Conservation (phyloP, 2,329 filamentous ascomycete species). For the Verticillium tricorpus region DNA sequence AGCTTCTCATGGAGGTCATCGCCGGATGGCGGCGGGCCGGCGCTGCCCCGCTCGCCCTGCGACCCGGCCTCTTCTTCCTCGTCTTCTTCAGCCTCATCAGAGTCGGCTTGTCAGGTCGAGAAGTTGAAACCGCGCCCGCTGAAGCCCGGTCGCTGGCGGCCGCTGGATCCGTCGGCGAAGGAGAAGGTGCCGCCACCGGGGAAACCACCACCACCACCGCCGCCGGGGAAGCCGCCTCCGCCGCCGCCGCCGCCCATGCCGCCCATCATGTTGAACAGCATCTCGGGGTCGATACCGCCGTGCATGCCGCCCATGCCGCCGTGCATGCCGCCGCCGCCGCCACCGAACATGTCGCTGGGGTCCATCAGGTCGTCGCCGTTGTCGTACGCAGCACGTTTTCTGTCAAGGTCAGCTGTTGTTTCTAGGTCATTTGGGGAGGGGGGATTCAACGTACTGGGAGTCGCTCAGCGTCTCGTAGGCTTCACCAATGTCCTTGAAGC, state of each 20-base stretch:
- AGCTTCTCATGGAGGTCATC: slow-evolving; percentile 20
- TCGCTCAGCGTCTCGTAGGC: slow-evolving; percentile 95
- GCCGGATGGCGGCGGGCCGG: slow-evolving; percentile 19
- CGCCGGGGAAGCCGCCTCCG: slow-evolving; percentile 39
- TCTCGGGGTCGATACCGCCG: slow-evolving; percentile 68
- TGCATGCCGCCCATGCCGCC: slow-evolving; percentile 62
- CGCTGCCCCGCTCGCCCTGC: slow-evolving; percentile 18
- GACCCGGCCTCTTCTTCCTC: slow-evolving; percentile 24
- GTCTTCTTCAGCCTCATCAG: slow-evolving; percentile 25
- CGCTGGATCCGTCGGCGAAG: slow-evolving; percentile 39
- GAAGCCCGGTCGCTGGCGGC: slow-evolving; percentile 27
- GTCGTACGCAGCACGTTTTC: slow-evolving; percentile 86
- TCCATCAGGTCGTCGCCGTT: slow-evolving; percentile 89
- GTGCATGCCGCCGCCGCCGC: slow-evolving; percentile 51
- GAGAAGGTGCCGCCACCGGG: slow-evolving; percentile 52
- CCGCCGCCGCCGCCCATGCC: slow-evolving; percentile 55
- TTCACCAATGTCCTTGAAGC: slow-evolving; percentile 97
- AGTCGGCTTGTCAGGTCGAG: slow-evolving; percentile 42
- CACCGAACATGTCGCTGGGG: slow-evolving; percentile 78
- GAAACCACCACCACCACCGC: slow-evolving; percentile 49
- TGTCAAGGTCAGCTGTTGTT: slow-evolving; percentile 35
- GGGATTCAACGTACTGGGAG: slow-evolving; percentile 63
- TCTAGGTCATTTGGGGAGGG: background rate
- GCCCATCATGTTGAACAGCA: slow-evolving; percentile 82
- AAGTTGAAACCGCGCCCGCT: slow-evolving; percentile 33